Evolutionary conservation across 2,329 filamentous ascomycete genomes (phyloP).

Genomic region (Polytolypa hystricis): DNA sequence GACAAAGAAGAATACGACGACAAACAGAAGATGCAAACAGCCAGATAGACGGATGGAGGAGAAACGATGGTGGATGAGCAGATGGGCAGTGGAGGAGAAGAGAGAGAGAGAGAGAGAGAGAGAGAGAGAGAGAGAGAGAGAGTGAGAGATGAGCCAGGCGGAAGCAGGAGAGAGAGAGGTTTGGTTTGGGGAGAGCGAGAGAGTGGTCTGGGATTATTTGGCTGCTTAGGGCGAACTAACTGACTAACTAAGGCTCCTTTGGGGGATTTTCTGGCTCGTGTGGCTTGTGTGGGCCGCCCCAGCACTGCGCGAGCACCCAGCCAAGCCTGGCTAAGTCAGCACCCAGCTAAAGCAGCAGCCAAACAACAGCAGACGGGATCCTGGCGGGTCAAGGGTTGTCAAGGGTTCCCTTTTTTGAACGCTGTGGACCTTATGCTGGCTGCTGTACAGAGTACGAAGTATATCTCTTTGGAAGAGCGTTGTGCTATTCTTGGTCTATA

Average conservation of each 20-base stretch:
- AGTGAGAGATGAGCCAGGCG: background rate
- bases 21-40: conserved; percentile 12
- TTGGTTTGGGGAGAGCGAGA: background rate
- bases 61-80: conserved; percentile 16
- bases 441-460: too few relatives aligned
- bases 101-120: conserved; percentile 14
- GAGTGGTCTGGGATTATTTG: background rate
- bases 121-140: conserved; percentile 3
- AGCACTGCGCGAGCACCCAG: too few relatives aligned
- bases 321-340: too few relatives aligned
- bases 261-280: background rate
- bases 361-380: background rate
- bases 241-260: background rate
- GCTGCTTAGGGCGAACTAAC: background rate
- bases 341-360: background rate
- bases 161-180: background rate
- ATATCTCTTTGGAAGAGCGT: background rate
- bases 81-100: conserved; percentile 18
- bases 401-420: background rate
- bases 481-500: background rate
- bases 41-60: conserved; percentile 7
- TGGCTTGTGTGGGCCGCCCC: background rate
- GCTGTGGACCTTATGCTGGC: background rate
- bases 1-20: too few relatives aligned
- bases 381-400: background rate